Conservation (phyloP, 139 green algal species). For the Chlamydomonas incerta region DNA sequence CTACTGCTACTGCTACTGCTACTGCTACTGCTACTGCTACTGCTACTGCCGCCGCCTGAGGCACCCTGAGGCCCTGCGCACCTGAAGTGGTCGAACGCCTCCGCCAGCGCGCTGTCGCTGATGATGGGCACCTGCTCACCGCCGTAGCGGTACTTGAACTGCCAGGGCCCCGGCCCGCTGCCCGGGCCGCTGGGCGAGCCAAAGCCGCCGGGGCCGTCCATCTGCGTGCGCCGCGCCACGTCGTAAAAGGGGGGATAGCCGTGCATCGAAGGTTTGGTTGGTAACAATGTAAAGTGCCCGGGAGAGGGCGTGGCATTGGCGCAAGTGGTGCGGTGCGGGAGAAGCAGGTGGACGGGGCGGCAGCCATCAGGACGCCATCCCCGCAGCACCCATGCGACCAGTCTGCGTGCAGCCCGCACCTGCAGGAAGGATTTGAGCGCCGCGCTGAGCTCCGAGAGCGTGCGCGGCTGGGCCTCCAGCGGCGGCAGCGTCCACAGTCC, state of each 20-base stretch:
- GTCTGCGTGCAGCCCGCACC: no score
- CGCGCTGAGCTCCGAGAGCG: conserved; percentile 1
- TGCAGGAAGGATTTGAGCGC: conserved; percentile 19
- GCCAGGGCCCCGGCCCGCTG: background rate
- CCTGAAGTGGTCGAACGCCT: conserved; percentile 40
- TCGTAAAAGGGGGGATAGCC: no score
- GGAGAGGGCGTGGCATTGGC: no score
- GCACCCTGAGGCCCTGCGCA: background rate
- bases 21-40: no score
- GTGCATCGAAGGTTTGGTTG: no score
- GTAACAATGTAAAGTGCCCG: no score
- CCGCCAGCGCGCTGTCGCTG: conserved; percentile 26
- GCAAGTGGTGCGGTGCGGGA: no score
- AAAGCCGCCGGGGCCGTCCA: background rate
- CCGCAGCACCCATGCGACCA: no score
- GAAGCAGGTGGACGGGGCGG: no score
- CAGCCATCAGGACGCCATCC: no score
- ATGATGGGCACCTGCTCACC: conserved; percentile 30
- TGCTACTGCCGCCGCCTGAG: no score
- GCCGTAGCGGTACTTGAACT: conserved; percentile 34
- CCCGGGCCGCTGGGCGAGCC: background rate
- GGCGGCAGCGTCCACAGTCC: conserved; percentile 29
- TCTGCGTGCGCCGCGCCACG: background rate
- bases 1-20: no score
- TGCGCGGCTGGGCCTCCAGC: conserved; percentile 22